A percentile compares a stretch with the other conserved stretches of the same genome.
These are phyloP conservation scores for Ambrosia hybrid DNA, from an alignment of 140 eudicot species.

Conservation along the genomic window DNA sequence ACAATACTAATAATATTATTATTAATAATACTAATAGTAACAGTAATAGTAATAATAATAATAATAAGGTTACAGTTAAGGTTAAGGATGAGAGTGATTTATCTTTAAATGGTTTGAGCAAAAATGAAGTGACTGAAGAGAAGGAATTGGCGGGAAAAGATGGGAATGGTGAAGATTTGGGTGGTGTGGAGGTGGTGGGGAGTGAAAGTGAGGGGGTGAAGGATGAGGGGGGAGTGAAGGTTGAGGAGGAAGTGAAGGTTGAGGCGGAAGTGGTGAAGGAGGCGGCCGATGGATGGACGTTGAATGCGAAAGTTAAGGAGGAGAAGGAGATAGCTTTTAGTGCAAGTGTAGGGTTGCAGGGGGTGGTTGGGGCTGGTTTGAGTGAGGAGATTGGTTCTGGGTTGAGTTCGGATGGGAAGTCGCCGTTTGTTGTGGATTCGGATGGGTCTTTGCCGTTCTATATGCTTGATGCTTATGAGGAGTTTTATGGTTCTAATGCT, in stretches of 20 bases:
- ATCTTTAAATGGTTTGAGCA: too few species aligned
- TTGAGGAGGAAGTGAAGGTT: constrained; percentile 37
- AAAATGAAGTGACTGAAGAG: too few species aligned
- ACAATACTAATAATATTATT: background rate
- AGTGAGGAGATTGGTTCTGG: constrained; percentile 26
- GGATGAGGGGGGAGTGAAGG: constrained; percentile 40
- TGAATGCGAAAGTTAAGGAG: constrained; percentile 75
- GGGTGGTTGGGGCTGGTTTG: constrained; percentile 28
- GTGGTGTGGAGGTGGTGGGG: constrained; percentile 17
- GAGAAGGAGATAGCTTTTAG: constrained; percentile 59
- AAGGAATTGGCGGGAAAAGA: too few species aligned
- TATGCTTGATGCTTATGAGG: constrained; percentile 89
- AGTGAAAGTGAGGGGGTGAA: constrained; percentile 24
- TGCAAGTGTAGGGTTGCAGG: constrained; percentile 86
- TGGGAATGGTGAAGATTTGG: constrained; percentile 14
- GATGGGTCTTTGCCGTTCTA: constrained; percentile 86
- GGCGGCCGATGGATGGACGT: constrained; percentile 41
- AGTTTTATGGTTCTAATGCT: constrained; percentile 65
- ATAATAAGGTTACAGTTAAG: constrained; percentile 5
- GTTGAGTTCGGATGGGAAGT: constrained; percentile 46
- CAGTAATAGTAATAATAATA: too few species aligned
- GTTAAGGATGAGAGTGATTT: constrained; percentile 36
- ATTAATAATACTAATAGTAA: too few species aligned
- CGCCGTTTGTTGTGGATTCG: constrained; percentile 64
- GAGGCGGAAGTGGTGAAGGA: constrained; percentile 45